phyloP scores from a whole-genome alignment of 2,329 filamentous ascomycete genomes.

The Lasiodiplodia theobromae region DNA sequence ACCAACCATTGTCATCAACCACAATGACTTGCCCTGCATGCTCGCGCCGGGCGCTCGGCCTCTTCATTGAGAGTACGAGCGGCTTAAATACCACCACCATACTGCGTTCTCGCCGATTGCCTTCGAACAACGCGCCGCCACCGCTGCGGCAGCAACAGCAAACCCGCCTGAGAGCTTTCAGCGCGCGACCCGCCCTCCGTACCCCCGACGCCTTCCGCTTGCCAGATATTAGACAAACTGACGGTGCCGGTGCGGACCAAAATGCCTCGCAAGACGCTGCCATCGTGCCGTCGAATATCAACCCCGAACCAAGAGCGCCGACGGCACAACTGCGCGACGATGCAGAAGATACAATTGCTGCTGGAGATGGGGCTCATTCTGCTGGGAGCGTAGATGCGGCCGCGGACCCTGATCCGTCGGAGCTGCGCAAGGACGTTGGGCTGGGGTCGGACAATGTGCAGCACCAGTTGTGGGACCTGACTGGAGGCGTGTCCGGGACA shows the following conservation, averaged over 20 bases:
- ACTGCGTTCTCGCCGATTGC: not conserved
- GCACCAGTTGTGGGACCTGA: not conserved
- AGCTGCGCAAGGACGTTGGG: not conserved
- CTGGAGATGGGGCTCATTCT: not conserved
- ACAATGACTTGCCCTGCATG: slow-evolving; percentile 18
- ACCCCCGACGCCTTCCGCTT: not conserved
- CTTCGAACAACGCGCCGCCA: not conserved
- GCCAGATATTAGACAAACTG: not conserved
- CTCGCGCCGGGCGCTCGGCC: slow-evolving; percentile 3
- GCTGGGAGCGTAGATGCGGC: too few relatives aligned
- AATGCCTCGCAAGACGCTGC: not conserved
- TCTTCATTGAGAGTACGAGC: not conserved
- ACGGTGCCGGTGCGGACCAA: not conserved
- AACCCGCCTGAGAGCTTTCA: not conserved
- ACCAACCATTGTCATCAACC: not conserved
- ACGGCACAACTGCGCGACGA: not conserved
- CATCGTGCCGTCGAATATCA: not conserved
- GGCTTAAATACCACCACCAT: not conserved
- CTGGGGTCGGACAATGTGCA: not conserved
- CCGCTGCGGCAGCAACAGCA: not conserved
- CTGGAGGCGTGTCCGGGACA: slow-evolving; percentile 1
- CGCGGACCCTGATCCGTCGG: not conserved
- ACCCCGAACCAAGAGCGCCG: not conserved
- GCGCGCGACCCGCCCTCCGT: not conserved
- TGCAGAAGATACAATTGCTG: not conserved